Percentiles rank a stretch among this genome's conserved stretches.
Conservation (phyloP, 2,329 filamentous ascomycete species). For the Pestalotiopsis fici region DNA sequence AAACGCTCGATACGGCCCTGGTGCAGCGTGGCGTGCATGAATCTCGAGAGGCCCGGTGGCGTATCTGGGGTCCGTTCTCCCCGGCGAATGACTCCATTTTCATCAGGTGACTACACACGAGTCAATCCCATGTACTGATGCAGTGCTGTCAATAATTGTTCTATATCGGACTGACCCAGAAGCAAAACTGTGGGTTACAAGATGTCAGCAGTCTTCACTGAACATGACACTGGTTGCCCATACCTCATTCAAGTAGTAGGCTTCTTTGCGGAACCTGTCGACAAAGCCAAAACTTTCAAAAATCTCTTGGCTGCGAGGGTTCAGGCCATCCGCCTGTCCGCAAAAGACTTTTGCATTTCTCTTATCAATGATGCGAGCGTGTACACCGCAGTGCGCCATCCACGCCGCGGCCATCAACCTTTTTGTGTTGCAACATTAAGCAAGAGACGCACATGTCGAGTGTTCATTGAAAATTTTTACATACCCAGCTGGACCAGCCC, state of each 20-base stretch:
- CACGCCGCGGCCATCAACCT: constrained; percentile 44
- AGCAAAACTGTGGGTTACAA: constrained; percentile 22
- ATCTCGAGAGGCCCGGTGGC: constrained; percentile 60
- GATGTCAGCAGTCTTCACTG: not conserved
- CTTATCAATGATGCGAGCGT: constrained; percentile 45
- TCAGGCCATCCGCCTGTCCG: constrained; percentile 49
- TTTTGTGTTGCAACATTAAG: no score
- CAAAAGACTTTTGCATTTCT: constrained; percentile 37
- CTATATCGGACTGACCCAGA: constrained; percentile 21
- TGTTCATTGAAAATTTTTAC: not conserved
- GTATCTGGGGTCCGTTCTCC: constrained; percentile 65
- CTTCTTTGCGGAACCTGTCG: constrained; percentile 65
- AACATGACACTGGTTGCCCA: constrained; percentile 14
- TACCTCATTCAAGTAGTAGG: constrained; percentile 69
- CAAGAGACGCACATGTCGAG: no score
- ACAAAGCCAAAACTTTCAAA: constrained; percentile 71
- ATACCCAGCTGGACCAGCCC: constrained; percentile 31
- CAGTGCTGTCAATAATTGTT: not conserved
- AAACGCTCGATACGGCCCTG: constrained; percentile 72
- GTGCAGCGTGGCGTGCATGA: constrained; percentile 68
- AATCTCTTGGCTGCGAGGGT: constrained; percentile 70
- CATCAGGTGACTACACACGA: constrained; percentile 59
- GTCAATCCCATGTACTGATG: not conserved
- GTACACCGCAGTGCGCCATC: constrained; percentile 42
- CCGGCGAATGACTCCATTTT: constrained; percentile 56